Conservation (phyloP, 2,329 filamentous ascomycete species). For the Cercospora nicotianae region DNA sequence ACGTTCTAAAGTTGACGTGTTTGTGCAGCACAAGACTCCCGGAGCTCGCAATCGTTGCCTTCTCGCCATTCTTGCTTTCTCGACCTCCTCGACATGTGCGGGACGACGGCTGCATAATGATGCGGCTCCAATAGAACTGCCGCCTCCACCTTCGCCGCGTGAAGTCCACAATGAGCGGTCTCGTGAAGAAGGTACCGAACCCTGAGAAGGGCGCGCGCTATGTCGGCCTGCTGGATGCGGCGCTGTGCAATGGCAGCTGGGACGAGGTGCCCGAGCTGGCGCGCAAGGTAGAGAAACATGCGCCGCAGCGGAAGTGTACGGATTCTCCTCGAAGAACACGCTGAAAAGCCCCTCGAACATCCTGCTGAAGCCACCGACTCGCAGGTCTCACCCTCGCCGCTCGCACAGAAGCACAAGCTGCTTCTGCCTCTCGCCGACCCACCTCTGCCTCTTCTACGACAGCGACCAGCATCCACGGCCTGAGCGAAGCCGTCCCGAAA, state of each 20-base stretch:
- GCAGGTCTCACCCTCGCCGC: slow-evolving; percentile 50
- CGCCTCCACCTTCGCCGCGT: slow-evolving; percentile 10
- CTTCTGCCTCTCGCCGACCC: slow-evolving; percentile 46
- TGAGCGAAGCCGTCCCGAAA: slow-evolving; percentile 43
- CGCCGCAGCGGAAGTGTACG: slow-evolving; percentile 79
- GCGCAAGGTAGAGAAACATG: slow-evolving; percentile 92
- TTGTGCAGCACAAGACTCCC: slow-evolving; percentile 1
- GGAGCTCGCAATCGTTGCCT: background rate
- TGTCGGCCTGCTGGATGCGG: slow-evolving; percentile 76
- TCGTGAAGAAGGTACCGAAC: slow-evolving; percentile 27
- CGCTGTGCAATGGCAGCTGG: slow-evolving; percentile 88
- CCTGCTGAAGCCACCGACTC: slow-evolving; percentile 13
- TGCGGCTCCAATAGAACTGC: slow-evolving; percentile 25
- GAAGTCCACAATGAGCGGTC: slow-evolving; percentile 30
- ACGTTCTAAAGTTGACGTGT: slow-evolving; percentile 16
- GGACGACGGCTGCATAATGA: slow-evolving; percentile 4
- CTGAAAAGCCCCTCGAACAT: background rate
- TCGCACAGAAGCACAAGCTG: slow-evolving; percentile 49
- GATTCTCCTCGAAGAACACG: background rate
- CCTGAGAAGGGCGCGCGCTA: slow-evolving; percentile 74
- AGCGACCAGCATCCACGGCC: slow-evolving; percentile 35
- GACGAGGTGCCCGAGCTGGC: slow-evolving; percentile 81
- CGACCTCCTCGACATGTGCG: background rate
- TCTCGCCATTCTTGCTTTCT: background rate
- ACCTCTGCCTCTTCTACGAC: slow-evolving; percentile 44